Base-by-base conservation (phyloP, 306 rosid genomes). In the Betula pendula region DNA sequence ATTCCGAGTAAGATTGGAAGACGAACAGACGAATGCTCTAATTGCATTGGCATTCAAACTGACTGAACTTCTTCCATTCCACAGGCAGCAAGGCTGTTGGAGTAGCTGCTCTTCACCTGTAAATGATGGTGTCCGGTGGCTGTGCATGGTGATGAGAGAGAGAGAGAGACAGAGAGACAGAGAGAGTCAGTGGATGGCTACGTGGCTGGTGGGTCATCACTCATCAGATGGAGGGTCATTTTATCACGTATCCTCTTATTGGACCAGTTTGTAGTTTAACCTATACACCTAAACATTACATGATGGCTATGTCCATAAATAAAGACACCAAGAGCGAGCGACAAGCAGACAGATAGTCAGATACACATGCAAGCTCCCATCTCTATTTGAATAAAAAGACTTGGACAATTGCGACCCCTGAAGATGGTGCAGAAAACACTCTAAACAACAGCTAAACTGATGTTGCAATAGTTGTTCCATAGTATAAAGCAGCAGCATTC, bases 391-490 rank as follows among this genome's bases (percentile, higher is more conserved):
- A 35, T 35, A 66, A 66, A 38, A 19, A n/a, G 1, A 5, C 14
- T 27, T 33, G 2, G 15, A 35, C 47, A n/a, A 56, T 24, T 56
- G 3, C 17, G 70, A 65, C 70, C 48, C 63, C 68, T 5, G 27
- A 17, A 51, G 38, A 75, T 33, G 48, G 76, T 45, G 49, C 25
- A 48, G 72, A 49, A 53, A 65, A 52, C 56, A 43, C 78, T 31
- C 42, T 29, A 15, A 40, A 80, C 65, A 51, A 52, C 24, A 52
- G 58, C 78, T 49, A 65, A 52, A 53, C 83, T 33, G 73, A 38
- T 38, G 67, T 51, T 38, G 73, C 80, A 66, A 76, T 40, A 76
- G 60, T 29, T 22, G 79, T 73, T 79, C 52, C 52, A 43, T 38
- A 35, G 70, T 66, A 66, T 38, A 66, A 66, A 19, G 48, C 14